Evolutionary conservation across 148 eudicot species (phyloP).

Genomic region (Rhododendron vialii): DNA sequence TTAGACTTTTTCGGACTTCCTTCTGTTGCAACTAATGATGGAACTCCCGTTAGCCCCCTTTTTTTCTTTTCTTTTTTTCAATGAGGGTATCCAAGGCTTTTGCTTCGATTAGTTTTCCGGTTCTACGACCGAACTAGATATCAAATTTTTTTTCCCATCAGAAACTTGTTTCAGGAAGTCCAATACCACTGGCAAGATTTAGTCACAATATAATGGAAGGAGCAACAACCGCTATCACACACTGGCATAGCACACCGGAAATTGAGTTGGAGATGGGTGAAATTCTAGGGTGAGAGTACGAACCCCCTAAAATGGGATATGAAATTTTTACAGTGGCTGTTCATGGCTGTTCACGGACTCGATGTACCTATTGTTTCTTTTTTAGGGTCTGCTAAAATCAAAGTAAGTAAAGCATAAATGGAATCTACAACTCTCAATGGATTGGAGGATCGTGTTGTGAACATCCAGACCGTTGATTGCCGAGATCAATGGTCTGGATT

Average conservation of each 20-base stretch:
- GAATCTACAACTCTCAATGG: not conserved
- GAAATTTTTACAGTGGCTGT: too few species aligned
- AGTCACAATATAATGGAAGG: not conserved
- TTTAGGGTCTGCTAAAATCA: not conserved
- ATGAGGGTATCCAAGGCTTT: not conserved
- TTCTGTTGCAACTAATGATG: not conserved
- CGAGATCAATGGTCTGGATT: too few species aligned
- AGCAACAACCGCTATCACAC: not conserved
- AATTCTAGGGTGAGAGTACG: not conserved
- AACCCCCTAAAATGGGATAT: not conserved
- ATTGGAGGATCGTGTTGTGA: too few species aligned
- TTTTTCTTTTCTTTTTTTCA: not conserved
- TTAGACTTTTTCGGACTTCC: not conserved
- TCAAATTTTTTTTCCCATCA: not conserved
- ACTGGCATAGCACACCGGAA: not conserved
- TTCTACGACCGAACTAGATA: not conserved
- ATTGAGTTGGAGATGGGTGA: not conserved
- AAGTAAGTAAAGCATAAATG: not conserved
- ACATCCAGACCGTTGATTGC: too few species aligned
- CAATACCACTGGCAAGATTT: not conserved
- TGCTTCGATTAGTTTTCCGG: not conserved
- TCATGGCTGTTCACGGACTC: too few species aligned
- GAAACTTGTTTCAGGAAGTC: not conserved
- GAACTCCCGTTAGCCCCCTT: not conserved
- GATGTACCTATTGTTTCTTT: too few species aligned